A percentile compares a stretch with the other conserved stretches of the same genome.
Conservation (phyloP, 106 monocot species). For the Agapanthus africanus region DNA sequence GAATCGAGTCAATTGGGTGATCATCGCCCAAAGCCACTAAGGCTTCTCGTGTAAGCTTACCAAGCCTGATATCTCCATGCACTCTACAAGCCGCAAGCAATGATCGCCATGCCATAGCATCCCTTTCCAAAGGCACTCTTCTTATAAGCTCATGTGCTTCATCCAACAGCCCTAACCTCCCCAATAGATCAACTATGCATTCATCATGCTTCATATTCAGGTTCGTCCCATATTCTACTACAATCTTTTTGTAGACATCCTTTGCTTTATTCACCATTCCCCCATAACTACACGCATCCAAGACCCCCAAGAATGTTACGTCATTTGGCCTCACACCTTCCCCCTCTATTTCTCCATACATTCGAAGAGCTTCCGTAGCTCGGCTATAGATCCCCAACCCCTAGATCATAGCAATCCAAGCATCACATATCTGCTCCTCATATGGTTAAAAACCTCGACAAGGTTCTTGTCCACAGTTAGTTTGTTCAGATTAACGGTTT, state of each 20-base stretch:
- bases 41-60: slow-evolving; percentile 27
- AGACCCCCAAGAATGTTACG: slow-evolving; percentile 55
- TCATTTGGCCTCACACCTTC: slow-evolving; percentile 49
- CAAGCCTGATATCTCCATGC: slow-evolving; percentile 61
- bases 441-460: too few species aligned
- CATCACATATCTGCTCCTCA: too few species aligned
- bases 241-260: slow-evolving; percentile 37
- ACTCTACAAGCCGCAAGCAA: slow-evolving; percentile 66
- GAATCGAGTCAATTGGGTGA: slow-evolving; percentile 65
- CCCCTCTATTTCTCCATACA: slow-evolving; percentile 38
- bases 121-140: slow-evolving; percentile 54
- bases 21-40: slow-evolving; percentile 55
- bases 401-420: too few species aligned
- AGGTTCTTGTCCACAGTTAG: too few species aligned
- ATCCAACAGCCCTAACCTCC: slow-evolving; percentile 47
- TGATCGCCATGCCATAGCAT: slow-evolving; percentile 71
- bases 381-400: too few species aligned
- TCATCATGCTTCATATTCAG: slow-evolving; percentile 62
- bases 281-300: slow-evolving; percentile 62
- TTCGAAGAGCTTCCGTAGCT: too few species aligned
- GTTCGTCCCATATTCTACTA: slow-evolving; percentile 28
- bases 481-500: too few species aligned
- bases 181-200: slow-evolving; percentile 74
- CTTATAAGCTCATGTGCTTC: slow-evolving; percentile 57
- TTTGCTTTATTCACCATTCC: slow-evolving; percentile 48